phyloP scores from a whole-genome alignment of 2,329 filamentous ascomycete species.

The Dactylellina drechsleri region DNA sequence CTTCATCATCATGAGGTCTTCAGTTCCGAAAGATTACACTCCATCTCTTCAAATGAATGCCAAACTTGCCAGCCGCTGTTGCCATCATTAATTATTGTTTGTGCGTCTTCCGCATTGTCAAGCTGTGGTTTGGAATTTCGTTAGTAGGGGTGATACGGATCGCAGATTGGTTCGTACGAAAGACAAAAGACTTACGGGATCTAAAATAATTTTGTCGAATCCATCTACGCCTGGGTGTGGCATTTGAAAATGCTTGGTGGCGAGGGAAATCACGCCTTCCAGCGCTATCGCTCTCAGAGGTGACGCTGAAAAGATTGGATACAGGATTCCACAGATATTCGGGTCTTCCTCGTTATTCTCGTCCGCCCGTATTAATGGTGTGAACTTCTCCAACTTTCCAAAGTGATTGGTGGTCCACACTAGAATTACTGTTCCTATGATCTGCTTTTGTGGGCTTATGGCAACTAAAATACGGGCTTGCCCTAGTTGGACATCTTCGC shows the following conservation, averaged over 20 bases:
- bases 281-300: constrained; percentile 23
- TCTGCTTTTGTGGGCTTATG: constrained; percentile 37
- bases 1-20: constrained; percentile 24
- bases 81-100: constrained; percentile 23
- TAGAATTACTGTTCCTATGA: constrained; percentile 40
- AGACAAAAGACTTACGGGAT: constrained; percentile 42
- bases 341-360: background rate
- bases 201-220: constrained; percentile 44
- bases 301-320: constrained; percentile 31
- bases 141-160: background rate
- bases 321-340: constrained; percentile 37
- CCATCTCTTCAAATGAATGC: constrained; percentile 53
- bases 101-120: constrained; percentile 33
- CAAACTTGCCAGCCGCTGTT: constrained; percentile 42
- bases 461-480: constrained; percentile 43
- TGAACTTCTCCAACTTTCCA: constrained; percentile 50
- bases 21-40: constrained; percentile 41
- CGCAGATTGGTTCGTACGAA: too few species aligned
- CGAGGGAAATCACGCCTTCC: constrained; percentile 35
- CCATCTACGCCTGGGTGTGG: constrained; percentile 24
- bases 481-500: constrained; percentile 36
- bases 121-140: constrained; percentile 7
- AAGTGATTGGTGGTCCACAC: constrained; percentile 42
- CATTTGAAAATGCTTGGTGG: constrained; percentile 52
- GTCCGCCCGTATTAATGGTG: constrained; percentile 28